Conservation (phyloP, 345 rosid genomes). For the Eucalyptus melliodora region DNA sequence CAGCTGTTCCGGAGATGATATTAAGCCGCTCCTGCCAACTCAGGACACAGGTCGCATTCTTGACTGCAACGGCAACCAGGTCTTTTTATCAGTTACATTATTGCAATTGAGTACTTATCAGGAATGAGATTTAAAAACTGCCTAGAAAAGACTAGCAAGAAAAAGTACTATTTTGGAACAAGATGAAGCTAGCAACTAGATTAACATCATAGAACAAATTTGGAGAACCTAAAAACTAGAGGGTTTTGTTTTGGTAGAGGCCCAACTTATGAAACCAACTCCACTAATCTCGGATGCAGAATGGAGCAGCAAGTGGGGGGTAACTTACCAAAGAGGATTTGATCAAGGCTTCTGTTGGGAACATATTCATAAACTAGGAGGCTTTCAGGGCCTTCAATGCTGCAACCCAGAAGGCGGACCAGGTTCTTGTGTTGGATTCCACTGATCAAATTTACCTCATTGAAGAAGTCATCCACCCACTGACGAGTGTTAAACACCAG, state of each 20-base stretch:
- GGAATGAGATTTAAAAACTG: too few relatives aligned
- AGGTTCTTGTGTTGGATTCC: slow-evolving; percentile 15
- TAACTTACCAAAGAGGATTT: neutral
- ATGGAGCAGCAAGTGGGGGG: neutral
- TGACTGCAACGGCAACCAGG: too few relatives aligned
- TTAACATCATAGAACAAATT: too few relatives aligned
- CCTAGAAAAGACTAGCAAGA: too few relatives aligned
- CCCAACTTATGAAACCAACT: neutral
- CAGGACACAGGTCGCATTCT: too few relatives aligned
- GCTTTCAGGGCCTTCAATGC: slow-evolving; percentile 10
- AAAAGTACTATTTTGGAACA: too few relatives aligned
- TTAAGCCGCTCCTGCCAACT: too few relatives aligned
- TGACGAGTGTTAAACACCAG: slow-evolving; percentile 4
- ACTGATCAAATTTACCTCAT: slow-evolving; percentile 5
- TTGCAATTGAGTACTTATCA: too few relatives aligned
- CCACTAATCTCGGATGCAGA: neutral
- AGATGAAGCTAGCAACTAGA: too few relatives aligned
- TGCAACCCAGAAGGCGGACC: slow-evolving; percentile 5
- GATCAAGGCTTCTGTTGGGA: slow-evolving; percentile 3
- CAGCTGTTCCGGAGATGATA: too few relatives aligned
- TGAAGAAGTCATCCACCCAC: slow-evolving; percentile 14
- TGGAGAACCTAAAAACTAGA: rapidly evolving
- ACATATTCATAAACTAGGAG: slow-evolving; percentile 8
- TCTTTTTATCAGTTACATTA: too few relatives aligned
- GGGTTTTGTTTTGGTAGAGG: neutral